Evolutionary conservation across 179 eudicot species (phyloP).

Genomic region (Pouteria campechiana): DNA sequence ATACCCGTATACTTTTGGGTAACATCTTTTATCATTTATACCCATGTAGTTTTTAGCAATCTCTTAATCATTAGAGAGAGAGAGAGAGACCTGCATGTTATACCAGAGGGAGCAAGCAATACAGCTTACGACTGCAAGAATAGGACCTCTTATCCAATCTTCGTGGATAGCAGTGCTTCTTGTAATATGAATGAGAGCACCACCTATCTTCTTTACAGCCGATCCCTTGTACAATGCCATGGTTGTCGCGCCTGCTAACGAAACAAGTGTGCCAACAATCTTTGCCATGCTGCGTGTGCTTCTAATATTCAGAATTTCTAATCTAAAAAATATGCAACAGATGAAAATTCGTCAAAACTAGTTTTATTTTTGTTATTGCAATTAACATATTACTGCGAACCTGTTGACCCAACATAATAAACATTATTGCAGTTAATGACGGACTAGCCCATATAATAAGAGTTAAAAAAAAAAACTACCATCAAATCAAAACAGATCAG

Average conservation of each 20-base stretch:
- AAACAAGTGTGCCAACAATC: slow-evolving; percentile 45
- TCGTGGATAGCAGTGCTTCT: slow-evolving; percentile 23
- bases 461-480: neutral
- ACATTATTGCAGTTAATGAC: no score
- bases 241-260: slow-evolving; percentile 50
- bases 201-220: slow-evolving; percentile 23
- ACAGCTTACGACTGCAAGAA: slow-evolving; percentile 58
- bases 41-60: neutral
- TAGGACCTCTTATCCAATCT: slow-evolving; percentile 59
- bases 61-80: neutral
- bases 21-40: neutral
- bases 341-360: no score
- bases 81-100: slow-evolving; percentile 59
- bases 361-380: no score
- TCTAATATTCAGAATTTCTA: slow-evolving; percentile 42
- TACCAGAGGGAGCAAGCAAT: slow-evolving; percentile 63
- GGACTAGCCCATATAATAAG: no score
- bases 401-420: no score
- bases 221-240: slow-evolving; percentile 74
- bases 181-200: slow-evolving; percentile 33
- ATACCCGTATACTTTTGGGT: neutral
- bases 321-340: slow-evolving; percentile 23
- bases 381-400: no score
- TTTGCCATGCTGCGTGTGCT: slow-evolving; percentile 57
- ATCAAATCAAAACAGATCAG: no score